Evolutionary conservation across 306 rosid genomes (phyloP).

Genomic region (Acacia crassicarpa): DNA sequence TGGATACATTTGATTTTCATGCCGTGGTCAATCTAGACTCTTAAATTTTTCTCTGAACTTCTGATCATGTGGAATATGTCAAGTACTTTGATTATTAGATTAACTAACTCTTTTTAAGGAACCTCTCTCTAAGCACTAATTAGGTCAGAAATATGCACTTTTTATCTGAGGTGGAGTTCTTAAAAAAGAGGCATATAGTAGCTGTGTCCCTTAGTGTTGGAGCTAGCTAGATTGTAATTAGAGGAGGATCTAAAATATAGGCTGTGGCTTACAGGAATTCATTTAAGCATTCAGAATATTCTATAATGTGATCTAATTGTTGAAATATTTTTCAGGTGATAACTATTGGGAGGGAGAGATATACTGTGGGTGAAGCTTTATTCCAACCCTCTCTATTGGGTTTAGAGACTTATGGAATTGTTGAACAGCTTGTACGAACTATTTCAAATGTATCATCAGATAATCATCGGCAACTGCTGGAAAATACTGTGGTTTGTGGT

Average conservation of each 20-base stretch:
- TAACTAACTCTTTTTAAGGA: slow-evolving; percentile 2
- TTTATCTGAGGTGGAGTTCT: neutral
- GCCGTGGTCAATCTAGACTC: neutral
- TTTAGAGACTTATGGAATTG: slow-evolving; percentile 92
- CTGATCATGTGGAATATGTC: neutral
- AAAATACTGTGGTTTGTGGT: slow-evolving; percentile 92
- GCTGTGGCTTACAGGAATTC: neutral
- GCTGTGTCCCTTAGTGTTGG: slow-evolving; percentile 2
- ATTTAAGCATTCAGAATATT: slow-evolving; percentile 8
- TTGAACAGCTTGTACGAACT: slow-evolving; percentile 94
- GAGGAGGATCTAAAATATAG: slow-evolving; percentile 12
- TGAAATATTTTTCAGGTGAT: slow-evolving; percentile 63
- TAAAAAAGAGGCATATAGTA: neutral
- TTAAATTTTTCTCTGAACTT: slow-evolving; percentile 11
- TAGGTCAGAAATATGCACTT: slow-evolving; percentile 13
- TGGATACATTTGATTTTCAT: slow-evolving; percentile 17
- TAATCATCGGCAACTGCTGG: slow-evolving; percentile 88
- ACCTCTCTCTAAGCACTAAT: neutral
- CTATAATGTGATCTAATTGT: slow-evolving; percentile 14
- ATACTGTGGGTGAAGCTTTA: slow-evolving; percentile 90
- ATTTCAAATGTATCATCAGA: slow-evolving; percentile 90
- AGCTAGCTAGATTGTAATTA: slow-evolving; percentile 13
- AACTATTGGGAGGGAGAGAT: slow-evolving; percentile 84
- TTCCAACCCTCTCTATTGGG: slow-evolving; percentile 90
- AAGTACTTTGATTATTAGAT: neutral